A percentile compares a stretch with the other conserved stretches of the same genome.
Conservation (phyloP, 345 rosid species). For the Eucalyptus lansdowneana region DNA sequence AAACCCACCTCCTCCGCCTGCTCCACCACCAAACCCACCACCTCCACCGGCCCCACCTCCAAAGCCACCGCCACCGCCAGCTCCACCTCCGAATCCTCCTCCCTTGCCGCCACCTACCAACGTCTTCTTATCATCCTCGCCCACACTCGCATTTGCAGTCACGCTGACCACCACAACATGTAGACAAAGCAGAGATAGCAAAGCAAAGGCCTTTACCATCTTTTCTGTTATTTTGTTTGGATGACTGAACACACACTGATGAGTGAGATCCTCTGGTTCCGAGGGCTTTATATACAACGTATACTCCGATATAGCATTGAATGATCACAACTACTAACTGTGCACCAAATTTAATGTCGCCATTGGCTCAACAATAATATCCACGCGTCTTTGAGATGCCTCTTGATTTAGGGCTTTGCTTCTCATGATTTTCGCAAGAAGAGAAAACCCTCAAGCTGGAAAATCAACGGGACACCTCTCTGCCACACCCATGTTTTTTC, state of each 20-base stretch:
- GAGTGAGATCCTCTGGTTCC: neutral
- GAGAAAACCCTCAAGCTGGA: neutral
- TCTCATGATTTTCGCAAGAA: neutral
- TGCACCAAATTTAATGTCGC: neutral
- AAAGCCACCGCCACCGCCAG: neutral
- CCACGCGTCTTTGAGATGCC: neutral
- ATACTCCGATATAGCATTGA: neutral
- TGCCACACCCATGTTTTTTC: neutral
- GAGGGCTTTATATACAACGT: neutral
- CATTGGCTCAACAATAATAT: neutral
- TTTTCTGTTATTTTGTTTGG: neutral
- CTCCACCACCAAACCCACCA: neutral
- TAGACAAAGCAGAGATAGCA: neutral
- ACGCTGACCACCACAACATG: neutral
- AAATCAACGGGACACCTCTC: neutral
- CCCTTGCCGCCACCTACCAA: neutral
- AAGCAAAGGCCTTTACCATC: neutral
- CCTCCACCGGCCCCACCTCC: neutral
- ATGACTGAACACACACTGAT: neutral
- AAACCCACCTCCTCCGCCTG: neutral
- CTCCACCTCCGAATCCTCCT: neutral
- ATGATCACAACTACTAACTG: neutral
- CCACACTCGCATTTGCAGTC: neutral
- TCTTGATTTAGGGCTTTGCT: neutral
- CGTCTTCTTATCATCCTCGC: neutral